Percentiles rank a stretch among this genome's conserved stretches.
phyloP scores from a whole-genome alignment of 768 basidiomycete species.

The Cystofilobasidium macerans region DNA sequence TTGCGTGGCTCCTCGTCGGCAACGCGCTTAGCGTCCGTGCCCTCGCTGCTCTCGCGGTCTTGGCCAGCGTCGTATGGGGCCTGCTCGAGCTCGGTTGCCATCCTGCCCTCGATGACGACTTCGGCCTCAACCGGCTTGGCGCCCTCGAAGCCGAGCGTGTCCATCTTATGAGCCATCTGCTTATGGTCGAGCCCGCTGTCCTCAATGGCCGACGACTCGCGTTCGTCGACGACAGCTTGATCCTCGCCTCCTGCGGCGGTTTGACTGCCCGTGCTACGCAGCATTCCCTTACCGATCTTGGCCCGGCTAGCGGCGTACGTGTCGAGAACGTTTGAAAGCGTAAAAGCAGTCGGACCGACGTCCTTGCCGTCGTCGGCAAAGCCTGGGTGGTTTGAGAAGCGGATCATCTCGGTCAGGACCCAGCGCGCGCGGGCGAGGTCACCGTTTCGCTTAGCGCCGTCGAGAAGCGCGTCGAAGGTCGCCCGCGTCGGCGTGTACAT shows the following conservation, averaged over 20 bases:
- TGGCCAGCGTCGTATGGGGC: conserved; percentile 41
- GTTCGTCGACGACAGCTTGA: neutral
- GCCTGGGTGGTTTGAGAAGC: conserved; percentile 30
- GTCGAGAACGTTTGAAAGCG: conserved; percentile 76
- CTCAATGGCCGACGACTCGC: conserved; percentile 35
- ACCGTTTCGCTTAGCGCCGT: conserved; percentile 76
- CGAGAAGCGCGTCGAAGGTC: conserved; percentile 74
- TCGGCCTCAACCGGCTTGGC: neutral
- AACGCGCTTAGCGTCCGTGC: neutral
- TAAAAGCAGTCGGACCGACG: conserved; percentile 48
- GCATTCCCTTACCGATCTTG: conserved; percentile 50
- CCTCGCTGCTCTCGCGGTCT: conserved; percentile 44
- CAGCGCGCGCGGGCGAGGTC: conserved; percentile 74
- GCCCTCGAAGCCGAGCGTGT: neutral
- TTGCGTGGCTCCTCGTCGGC: neutral
- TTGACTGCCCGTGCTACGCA: too few relatives aligned
- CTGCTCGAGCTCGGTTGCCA: neutral
- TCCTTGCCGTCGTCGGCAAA: conserved; percentile 24
- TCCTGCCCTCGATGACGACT: conserved; percentile 39
- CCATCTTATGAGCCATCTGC: conserved; percentile 26
- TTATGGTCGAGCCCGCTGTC: conserved; percentile 17
- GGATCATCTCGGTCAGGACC: conserved; percentile 78
- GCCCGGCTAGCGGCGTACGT: conserved; percentile 71
- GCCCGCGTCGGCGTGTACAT: conserved; percentile 47
- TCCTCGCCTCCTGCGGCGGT: neutral